Conservation (phyloP, 2,329 filamentous ascomycete genomes). For the Magnaporthales sp. region DNA sequence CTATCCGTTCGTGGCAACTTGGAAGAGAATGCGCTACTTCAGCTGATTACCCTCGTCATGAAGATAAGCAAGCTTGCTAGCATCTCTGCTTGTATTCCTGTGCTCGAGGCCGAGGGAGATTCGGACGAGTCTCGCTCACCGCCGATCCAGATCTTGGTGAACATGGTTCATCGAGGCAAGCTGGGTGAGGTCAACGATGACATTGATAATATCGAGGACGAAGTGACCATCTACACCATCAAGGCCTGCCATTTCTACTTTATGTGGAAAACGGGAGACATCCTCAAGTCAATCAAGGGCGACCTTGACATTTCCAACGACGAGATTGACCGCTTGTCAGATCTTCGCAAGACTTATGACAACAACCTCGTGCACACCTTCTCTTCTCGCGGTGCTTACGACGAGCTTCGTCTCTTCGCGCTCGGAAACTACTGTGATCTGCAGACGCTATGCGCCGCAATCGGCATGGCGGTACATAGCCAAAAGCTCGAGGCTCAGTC, state of each 20-base stretch:
- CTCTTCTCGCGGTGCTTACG: slow-evolving; percentile 59
- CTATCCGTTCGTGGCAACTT: slow-evolving; percentile 65
- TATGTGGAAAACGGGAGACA: slow-evolving; percentile 75
- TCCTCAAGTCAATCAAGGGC: slow-evolving; percentile 45
- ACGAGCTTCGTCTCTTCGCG: slow-evolving; percentile 69
- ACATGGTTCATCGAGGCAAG: slow-evolving; percentile 65
- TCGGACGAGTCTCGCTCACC: slow-evolving; percentile 37
- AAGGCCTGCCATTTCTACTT: slow-evolving; percentile 80
- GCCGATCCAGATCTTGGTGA: slow-evolving; percentile 61
- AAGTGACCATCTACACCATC: slow-evolving; percentile 67
- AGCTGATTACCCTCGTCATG: slow-evolving; percentile 64
- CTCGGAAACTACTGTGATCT: slow-evolving; percentile 74
- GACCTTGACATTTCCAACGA: slow-evolving; percentile 46
- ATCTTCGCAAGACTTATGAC: slow-evolving; percentile 47
- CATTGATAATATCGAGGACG: slow-evolving; percentile 69
- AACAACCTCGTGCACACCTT: slow-evolving; percentile 59
- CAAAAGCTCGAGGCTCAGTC: slow-evolving; percentile 21
- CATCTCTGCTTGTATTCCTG: slow-evolving; percentile 67
- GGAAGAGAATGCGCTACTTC: slow-evolving; percentile 52
- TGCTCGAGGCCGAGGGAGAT: slow-evolving; percentile 57
- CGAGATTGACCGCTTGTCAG: slow-evolving; percentile 51
- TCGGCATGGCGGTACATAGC: slow-evolving; percentile 37
- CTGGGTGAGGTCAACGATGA: slow-evolving; percentile 61
- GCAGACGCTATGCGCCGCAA: slow-evolving; percentile 67
- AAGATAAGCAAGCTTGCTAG: slow-evolving; percentile 75